These are phyloP conservation scores for Rhodomyrtus tomentosa DNA, from an alignment of 345 rosid species.

Conservation along the genomic window DNA sequence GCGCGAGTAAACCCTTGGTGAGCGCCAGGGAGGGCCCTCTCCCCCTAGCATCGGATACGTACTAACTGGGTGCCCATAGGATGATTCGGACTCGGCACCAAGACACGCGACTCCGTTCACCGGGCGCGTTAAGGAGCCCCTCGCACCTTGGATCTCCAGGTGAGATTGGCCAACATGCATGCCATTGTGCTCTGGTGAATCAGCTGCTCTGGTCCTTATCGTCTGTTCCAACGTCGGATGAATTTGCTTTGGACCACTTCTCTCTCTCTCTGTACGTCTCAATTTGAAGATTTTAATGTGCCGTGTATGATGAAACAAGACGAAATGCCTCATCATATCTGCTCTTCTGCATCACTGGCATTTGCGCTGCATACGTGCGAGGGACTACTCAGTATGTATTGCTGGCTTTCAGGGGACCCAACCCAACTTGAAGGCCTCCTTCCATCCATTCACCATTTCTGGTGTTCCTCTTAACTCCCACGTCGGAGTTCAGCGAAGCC, in stretches of 20 bases:
- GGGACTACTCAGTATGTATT: background rate
- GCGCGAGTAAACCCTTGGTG: background rate
- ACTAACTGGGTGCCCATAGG: background rate
- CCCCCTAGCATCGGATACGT: background rate
- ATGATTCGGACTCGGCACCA: background rate
- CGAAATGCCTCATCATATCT: background rate
- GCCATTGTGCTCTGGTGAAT: background rate
- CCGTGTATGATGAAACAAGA: background rate
- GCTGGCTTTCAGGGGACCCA: background rate
- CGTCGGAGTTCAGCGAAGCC: background rate
- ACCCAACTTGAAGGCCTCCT: background rate
- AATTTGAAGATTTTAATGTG: background rate
- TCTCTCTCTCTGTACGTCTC: background rate
- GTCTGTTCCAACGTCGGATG: background rate
- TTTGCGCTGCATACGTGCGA: background rate
- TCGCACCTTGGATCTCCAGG: background rate
- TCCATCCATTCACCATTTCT: background rate
- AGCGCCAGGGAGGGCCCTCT: background rate
- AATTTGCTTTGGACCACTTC: background rate
- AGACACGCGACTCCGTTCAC: accelerated
- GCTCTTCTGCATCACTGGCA: background rate
- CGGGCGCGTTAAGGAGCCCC: background rate
- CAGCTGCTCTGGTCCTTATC: background rate
- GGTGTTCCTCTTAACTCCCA: background rate
- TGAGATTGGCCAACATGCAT: background rate